phyloP scores from a whole-genome alignment of 2,329 filamentous ascomycete genomes.

The Scytalidium lignicola region DNA sequence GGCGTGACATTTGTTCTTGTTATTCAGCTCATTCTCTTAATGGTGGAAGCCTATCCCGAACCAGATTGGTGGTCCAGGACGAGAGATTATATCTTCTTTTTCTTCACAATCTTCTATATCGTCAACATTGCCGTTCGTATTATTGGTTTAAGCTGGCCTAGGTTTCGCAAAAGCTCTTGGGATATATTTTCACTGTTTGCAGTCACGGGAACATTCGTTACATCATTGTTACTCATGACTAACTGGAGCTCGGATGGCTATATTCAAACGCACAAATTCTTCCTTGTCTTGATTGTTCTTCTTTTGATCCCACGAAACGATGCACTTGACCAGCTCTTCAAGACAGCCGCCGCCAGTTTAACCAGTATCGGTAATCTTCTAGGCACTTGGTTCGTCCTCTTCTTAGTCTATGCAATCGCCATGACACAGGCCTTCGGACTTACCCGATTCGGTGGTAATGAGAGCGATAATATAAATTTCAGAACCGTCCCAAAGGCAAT shows the following conservation, averaged over 20 bases:
- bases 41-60: constrained; percentile 81
- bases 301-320: constrained; percentile 95
- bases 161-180: constrained; percentile 92
- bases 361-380: constrained; percentile 85
- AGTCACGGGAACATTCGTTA: constrained; percentile 75
- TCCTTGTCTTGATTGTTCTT: constrained; percentile 83
- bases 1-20: constrained; percentile 75
- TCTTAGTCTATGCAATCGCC: constrained; percentile 93
- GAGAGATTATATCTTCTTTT: constrained; percentile 73
- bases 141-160: constrained; percentile 82
- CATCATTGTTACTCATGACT: constrained; percentile 70
- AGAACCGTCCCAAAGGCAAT: constrained; percentile 89
- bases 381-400: constrained; percentile 95
- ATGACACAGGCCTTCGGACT: constrained; percentile 94
- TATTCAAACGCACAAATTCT: constrained; percentile 84
- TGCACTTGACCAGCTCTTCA: constrained; percentile 95
- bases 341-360: constrained; percentile 92
- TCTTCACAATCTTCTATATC: constrained; percentile 77
- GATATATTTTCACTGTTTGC: constrained; percentile 82
- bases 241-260: constrained; percentile 55
- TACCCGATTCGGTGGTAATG: constrained; percentile 74
- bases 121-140: constrained; percentile 80
- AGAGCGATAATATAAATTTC: constrained; percentile 81
- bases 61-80: constrained; percentile 62
- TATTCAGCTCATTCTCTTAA: constrained; percentile 75